phyloP scores from a whole-genome alignment of 23 red algal genomes.

The Chondrus crispus region DNA sequence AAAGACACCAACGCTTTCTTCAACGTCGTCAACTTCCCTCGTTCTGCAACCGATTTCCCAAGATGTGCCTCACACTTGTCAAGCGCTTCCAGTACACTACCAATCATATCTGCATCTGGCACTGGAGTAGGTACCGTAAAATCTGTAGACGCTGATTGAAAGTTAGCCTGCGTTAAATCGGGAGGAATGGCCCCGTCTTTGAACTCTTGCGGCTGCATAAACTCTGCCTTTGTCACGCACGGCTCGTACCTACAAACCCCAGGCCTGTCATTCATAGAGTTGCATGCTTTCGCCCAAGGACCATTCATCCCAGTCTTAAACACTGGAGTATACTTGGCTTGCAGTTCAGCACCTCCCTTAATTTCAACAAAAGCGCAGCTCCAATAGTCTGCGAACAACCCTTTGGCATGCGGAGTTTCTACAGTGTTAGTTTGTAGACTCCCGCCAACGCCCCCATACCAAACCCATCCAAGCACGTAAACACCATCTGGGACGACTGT shows the following conservation, averaged over 20 bases:
- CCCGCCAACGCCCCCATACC: conserved; percentile 49
- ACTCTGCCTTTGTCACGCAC: not conserved
- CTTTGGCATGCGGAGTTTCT: not conserved
- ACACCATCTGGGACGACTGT: conserved; percentile 59
- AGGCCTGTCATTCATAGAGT: conserved; percentile 13
- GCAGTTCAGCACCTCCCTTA: conserved; percentile 14
- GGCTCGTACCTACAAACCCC: conserved; percentile 53
- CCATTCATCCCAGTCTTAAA: conserved; percentile 32
- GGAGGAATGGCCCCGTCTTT: not conserved
- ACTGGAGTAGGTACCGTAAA: not conserved
- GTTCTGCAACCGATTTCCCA: not conserved
- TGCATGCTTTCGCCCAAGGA: conserved; percentile 11
- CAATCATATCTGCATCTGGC: not conserved
- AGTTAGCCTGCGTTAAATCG: not conserved
- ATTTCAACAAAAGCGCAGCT: conserved; percentile 55
- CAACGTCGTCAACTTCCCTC: not conserved
- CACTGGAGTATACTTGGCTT: conserved; percentile 5
- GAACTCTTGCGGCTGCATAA: conserved; percentile 34
- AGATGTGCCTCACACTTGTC: too few species aligned
- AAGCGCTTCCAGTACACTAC: not conserved
- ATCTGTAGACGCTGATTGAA: not conserved
- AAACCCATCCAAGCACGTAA: conserved; percentile 60
- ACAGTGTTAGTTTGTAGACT: not conserved
- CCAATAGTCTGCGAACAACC: conserved; percentile 60
- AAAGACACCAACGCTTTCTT: not conserved